A percentile compares a stretch with the other conserved stretches of the same genome.
Evolutionary conservation across 306 rosid genomes (phyloP).

Genomic region (Crataegus laevigata): DNA sequence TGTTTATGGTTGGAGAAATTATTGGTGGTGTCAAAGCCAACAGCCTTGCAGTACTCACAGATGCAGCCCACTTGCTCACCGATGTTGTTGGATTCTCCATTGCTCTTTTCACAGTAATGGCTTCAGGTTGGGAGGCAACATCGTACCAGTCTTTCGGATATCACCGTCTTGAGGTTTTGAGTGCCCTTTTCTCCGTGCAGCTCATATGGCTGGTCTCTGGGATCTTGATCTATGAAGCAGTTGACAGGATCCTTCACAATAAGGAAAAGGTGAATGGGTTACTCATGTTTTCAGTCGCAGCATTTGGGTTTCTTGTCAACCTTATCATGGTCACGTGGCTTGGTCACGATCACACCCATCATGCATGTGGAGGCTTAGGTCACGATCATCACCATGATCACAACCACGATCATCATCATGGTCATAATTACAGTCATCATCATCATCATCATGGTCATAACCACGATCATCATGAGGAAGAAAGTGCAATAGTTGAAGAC

Average conservation of each 20-base stretch:
- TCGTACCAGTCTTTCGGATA: constrained; percentile 70
- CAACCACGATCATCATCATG: background rate
- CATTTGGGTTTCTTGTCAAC: constrained; percentile 74
- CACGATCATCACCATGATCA: constrained; percentile 9
- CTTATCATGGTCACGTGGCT: constrained; percentile 77
- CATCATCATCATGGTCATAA: constrained; percentile 5
- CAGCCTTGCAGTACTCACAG: constrained; percentile 74
- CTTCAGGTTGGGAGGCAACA: constrained; percentile 84
- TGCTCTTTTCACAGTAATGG: constrained; percentile 80
- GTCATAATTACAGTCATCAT: constrained; percentile 21
- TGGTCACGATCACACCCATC: constrained; percentile 45
- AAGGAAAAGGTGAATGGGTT: constrained; percentile 49
- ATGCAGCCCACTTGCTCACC: constrained; percentile 88
- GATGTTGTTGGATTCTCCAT: constrained; percentile 71
- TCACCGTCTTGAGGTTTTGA: constrained; percentile 79
- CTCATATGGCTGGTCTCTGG: constrained; percentile 85
- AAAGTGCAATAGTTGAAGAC: constrained; percentile 25
- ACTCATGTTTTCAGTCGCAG: constrained; percentile 79
- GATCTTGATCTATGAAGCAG: constrained; percentile 65
- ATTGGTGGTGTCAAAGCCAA: constrained; percentile 82
- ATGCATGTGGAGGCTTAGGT: constrained; percentile 1
- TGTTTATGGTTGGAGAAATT: constrained; percentile 65
- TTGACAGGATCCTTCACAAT: constrained; percentile 39
- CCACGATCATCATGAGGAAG: constrained; percentile 24
- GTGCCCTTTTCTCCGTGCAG: constrained; percentile 83